Conservation (phyloP, 495 filamentous ascomycete species). For the Hypomontagnella monticulosa region DNA sequence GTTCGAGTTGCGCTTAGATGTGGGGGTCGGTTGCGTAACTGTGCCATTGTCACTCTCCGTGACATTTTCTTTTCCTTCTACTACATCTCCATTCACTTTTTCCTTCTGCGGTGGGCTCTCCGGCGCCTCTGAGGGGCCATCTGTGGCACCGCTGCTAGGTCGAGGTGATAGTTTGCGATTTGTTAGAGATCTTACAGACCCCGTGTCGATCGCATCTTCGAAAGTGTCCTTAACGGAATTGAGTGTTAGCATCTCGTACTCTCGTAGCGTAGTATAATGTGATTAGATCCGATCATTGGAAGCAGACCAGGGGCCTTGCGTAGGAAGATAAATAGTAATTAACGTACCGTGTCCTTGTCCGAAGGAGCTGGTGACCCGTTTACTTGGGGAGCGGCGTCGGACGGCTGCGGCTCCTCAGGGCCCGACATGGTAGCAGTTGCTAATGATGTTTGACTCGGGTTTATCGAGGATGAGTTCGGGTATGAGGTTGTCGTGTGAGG, state of each 20-base stretch:
- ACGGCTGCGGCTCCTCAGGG: constrained; percentile 37
- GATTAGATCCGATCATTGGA: neutral
- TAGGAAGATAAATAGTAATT: constrained; percentile 16
- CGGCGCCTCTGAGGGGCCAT: constrained; percentile 26
- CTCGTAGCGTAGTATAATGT: constrained; percentile 4
- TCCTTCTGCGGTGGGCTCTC: constrained; percentile 38
- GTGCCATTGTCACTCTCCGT: constrained; percentile 44
- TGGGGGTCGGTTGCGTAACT: constrained; percentile 62
- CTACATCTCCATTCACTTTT: constrained; percentile 43
- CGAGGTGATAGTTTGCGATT: constrained; percentile 58
- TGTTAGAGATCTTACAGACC: constrained; percentile 59
- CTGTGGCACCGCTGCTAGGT: constrained; percentile 31
- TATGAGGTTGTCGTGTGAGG: constrained; percentile 14
- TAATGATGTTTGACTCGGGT: constrained; percentile 3
- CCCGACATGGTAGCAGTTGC: constrained; percentile 40
- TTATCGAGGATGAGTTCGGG: constrained; percentile 3
- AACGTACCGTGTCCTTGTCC: constrained; percentile 54
- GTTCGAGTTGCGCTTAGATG: constrained; percentile 70
- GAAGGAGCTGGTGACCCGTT: constrained; percentile 45
- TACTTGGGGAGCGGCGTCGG: constrained; percentile 37
- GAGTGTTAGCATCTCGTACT: constrained; percentile 23
- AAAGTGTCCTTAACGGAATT: constrained; percentile 70
- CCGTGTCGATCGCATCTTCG: constrained; percentile 75
- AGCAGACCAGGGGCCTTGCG: constrained; percentile 8
- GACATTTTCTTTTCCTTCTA: constrained; percentile 44